Conservation (phyloP, 2,329 filamentous ascomycete species). For the Periconia macrospinosa region DNA sequence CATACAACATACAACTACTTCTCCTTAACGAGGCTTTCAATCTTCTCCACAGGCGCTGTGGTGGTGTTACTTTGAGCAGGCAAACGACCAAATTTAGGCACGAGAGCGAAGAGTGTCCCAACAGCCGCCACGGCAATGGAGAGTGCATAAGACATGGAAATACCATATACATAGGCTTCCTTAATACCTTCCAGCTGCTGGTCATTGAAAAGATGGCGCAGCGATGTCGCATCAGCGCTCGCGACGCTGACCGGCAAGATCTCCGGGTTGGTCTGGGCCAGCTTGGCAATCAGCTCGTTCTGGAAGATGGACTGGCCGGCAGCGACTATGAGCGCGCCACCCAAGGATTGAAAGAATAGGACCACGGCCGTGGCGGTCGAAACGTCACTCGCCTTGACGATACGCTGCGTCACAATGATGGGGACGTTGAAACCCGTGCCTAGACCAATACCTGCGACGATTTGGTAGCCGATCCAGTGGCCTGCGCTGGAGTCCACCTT, state of each 20-base stretch:
- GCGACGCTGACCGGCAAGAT: slow-evolving; percentile 36
- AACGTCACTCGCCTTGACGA: slow-evolving; percentile 2
- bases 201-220: slow-evolving; percentile 34
- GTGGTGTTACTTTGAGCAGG: too few relatives aligned
- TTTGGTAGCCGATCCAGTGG: slow-evolving; percentile 54
- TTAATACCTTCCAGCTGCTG: slow-evolving; percentile 8
- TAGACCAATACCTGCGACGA: slow-evolving; percentile 36
- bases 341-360: slow-evolving; percentile 37
- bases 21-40: too few relatives aligned
- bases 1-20: too few relatives aligned
- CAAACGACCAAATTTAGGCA: too few relatives aligned
- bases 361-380: slow-evolving; percentile 5
- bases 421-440: neutral
- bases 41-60: too few relatives aligned
- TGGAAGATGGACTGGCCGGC: slow-evolving; percentile 44
- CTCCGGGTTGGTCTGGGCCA: slow-evolving; percentile 32
- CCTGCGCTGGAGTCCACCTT: slow-evolving; percentile 43
- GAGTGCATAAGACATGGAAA: too few relatives aligned
- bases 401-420: slow-evolving; percentile 5
- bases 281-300: slow-evolving; percentile 36
- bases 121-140: too few relatives aligned
- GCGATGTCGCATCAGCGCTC: slow-evolving; percentile 44
- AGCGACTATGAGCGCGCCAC: slow-evolving; percentile 43
- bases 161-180: too few relatives aligned
- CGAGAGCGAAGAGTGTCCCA: too few relatives aligned